Evolutionary conservation across 2,329 filamentous ascomycete genomes (phyloP), one percentile per base, ranked within the genome.

Genomic region (Eutypa lata): DNA sequence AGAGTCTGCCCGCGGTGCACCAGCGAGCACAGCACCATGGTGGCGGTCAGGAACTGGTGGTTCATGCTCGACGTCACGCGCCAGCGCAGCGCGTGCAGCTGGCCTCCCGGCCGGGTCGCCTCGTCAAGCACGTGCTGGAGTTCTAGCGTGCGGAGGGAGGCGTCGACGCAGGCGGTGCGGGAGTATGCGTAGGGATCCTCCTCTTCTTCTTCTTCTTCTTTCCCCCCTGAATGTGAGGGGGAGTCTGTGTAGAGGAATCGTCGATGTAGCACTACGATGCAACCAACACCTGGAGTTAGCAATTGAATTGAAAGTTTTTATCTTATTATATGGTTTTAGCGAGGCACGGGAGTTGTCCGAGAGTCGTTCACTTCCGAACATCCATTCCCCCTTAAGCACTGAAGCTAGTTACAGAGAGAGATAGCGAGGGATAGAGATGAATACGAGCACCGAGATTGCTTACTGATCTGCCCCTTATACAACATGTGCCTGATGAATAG

Each of bases 231-330:
- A n/a, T n/a, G n/a, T n/a, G n/a, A 14, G 31, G 31, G 31, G 1
- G 54, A 57, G 16, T 71, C 44, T 1, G 50, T 66, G 11, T 70
- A 70, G 56, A 84, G 72, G 57, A 77, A 81, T 26, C 74, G 75
- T 16, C 80, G 72, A 60, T 84, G 80, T n/a, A 84, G 62, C 1
- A 82, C 74, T 31, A n/a, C n/a, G n/a, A n/a, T n/a, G n/a, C n/a
- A n/a, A n/a, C n/a, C n/a, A n/a, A n/a, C n/a, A n/a, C n/a, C n/a
- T n/a, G n/a, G n/a, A n/a, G n/a, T n/a, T n/a, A n/a, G n/a, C n/a
- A n/a, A n/a, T n/a, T n/a, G n/a, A n/a, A n/a, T n/a, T n/a, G n/a
- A n/a, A n/a, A n/a, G n/a, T n/a, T n/a, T n/a, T n/a, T n/a, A n/a
- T n/a, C n/a, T n/a, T n/a, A n/a, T n/a, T n/a, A n/a, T n/a, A n/a